A percentile compares a stretch with the other conserved stretches of the same genome.
These are phyloP conservation scores for Huntiella bhutanensis DNA, from an alignment of 2,329 filamentous ascomycete genomes.

Conservation along the genomic window DNA sequence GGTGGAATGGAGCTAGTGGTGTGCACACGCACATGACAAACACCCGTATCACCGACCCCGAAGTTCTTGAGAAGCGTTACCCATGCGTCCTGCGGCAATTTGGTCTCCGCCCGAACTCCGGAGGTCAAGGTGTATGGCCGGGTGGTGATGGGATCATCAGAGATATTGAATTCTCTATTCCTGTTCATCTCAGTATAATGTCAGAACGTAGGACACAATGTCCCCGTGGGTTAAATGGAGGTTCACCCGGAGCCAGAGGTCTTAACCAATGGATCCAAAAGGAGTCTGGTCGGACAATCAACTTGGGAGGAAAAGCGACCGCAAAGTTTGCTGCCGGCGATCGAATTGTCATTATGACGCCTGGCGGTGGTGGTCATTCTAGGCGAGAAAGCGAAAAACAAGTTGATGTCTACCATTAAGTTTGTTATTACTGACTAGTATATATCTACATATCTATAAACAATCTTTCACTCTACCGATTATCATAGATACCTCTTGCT, in stretches of 20 bases:
- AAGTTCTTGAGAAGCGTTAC: constrained; percentile 33
- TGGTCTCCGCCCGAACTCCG: constrained; percentile 40
- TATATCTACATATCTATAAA: background rate
- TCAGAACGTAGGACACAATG: constrained; percentile 60
- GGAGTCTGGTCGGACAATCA: constrained; percentile 48
- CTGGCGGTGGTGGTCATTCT: constrained; percentile 47
- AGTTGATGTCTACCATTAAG: too few relatives aligned
- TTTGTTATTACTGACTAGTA: background rate
- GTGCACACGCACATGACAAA: constrained; percentile 48
- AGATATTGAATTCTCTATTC: constrained; percentile 63
- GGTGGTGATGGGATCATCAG: constrained; percentile 59
- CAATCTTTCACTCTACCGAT: background rate
- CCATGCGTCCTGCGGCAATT: constrained; percentile 58
- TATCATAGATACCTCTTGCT: constrained; percentile 12
- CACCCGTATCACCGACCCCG: constrained; percentile 47
- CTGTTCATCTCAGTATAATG: constrained; percentile 58
- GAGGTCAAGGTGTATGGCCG: constrained; percentile 43
- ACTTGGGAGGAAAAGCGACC: constrained; percentile 62
- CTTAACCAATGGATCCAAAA: constrained; percentile 75
- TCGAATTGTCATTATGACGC: constrained; percentile 58
- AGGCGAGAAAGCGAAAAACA: background rate
- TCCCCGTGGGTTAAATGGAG: constrained; percentile 56
- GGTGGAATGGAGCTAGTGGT: constrained; percentile 25
- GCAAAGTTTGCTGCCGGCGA: constrained; percentile 60
- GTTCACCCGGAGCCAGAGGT: constrained; percentile 58